Evolutionary conservation across 2,329 filamentous ascomycete genomes (phyloP), one percentile per base, ranked within the genome.

Genomic region (Calonectria naviculata): DNA sequence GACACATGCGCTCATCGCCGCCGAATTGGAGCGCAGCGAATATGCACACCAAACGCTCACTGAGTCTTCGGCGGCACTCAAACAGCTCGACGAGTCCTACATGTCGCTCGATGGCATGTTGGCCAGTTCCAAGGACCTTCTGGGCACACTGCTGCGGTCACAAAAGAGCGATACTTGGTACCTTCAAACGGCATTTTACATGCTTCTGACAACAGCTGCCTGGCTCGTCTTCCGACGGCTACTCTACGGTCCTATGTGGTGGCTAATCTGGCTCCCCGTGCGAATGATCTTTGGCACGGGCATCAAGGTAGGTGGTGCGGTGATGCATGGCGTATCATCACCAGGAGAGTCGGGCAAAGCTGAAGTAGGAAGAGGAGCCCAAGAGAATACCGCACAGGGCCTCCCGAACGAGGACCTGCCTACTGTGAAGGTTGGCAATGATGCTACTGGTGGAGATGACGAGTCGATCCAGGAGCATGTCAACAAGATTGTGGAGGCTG

Each of bases 131-230:
- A 89, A 90, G 74, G 92, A 92, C 67, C 86, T 99, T 21, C 89
- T 98, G 9, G 91, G 91, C 8, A 94, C 94, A 21, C 86, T 99
- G 54, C 85, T 98, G 56, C 91, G 91, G 72, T 97, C 94, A 74
- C 95, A 97, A 81, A 99, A 99, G 87, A 97, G 93, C 75, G 97
- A 99, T 81, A 98, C 95, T 3, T 99, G 97, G 97, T 99, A 99
- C 81, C 89, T 99, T 38, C 93, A 97, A 83, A 97, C 94, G 42
- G 91, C 95, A 2, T 92, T 98, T 75, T 97, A 95, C 81, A 88
- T 98, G 76, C 89, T 98, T 19, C 79, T 93, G 26, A 89, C 85
- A 7, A 98, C 95, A 1, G 91, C 95, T 47, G 87, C 86, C 34
- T 99, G 97, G 97, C 88, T 99, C 9, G 80, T 98, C 8, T 98